These are phyloP conservation scores for Trichophyton verrucosum DNA, from an alignment of 2,329 filamentous ascomycete species.

Conservation along the genomic window DNA sequence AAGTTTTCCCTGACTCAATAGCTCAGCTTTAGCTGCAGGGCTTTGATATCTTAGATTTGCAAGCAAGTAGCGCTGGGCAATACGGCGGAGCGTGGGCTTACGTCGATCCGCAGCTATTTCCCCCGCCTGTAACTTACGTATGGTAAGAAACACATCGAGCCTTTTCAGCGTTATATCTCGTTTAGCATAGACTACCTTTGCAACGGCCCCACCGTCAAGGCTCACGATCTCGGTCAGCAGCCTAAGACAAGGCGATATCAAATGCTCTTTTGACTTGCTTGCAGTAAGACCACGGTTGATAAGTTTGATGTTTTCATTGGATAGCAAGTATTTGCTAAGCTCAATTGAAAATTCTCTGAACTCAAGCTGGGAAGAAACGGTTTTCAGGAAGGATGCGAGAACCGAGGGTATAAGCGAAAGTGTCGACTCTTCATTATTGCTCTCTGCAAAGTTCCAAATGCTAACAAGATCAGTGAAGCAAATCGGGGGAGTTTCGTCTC, in stretches of 20 bases:
- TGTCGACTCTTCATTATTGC: conserved; percentile 66
- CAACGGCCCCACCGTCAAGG: conserved; percentile 73
- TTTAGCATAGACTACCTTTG: conserved; percentile 63
- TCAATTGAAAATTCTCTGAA: conserved; percentile 62
- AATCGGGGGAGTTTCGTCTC: conserved; percentile 45
- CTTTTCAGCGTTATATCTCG: conserved; percentile 69
- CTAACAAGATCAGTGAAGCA: conserved; percentile 72
- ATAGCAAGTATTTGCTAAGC: conserved; percentile 69
- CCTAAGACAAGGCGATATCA: conserved; percentile 79
- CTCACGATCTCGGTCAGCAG: conserved; percentile 73
- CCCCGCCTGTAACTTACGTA: conserved; percentile 43
- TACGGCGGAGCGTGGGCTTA: conserved; percentile 68
- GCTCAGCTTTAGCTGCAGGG: conserved; percentile 63
- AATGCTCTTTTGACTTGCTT: conserved; percentile 69
- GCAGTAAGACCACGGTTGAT: conserved; percentile 67
- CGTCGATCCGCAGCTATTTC: conserved; percentile 50
- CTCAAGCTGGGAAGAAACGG: conserved; percentile 61
- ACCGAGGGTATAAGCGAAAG: conserved; percentile 70
- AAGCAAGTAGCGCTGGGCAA: conserved; percentile 69
- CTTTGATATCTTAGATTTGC: conserved; percentile 68
- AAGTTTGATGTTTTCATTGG: conserved; percentile 67
- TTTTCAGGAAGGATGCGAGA: conserved; percentile 67
- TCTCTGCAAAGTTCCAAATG: conserved; percentile 72
- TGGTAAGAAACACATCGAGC: conserved; percentile 65
- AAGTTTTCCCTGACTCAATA: conserved; percentile 62